Conservation (phyloP, 805 yeast species). For the Metschnikowia corniflorae region DNA sequence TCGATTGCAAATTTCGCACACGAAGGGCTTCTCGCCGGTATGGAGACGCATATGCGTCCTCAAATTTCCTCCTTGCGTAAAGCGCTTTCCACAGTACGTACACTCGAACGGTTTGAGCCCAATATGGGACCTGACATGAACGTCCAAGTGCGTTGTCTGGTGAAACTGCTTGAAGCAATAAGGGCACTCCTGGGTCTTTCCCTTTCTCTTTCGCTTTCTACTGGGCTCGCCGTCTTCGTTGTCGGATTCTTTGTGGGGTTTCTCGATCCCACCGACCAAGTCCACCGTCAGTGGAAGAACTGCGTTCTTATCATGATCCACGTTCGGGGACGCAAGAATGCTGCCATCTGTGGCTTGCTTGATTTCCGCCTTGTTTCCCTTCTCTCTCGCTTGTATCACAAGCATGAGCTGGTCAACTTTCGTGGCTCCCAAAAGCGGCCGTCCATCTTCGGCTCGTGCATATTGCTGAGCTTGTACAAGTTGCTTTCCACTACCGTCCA, state of each 20-base stretch:
- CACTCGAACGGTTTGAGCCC: slow-evolving; percentile 85
- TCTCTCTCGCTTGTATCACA: slow-evolving; percentile 82
- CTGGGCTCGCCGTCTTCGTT: slow-evolving; percentile 20
- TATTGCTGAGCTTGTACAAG: slow-evolving; percentile 47
- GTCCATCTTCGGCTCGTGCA: slow-evolving; percentile 53
- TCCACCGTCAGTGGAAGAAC: slow-evolving; percentile 54
- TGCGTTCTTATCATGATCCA: slow-evolving; percentile 26
- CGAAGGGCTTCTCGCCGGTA: slow-evolving; percentile 89
- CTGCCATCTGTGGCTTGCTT: slow-evolving; percentile 69
- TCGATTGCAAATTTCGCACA: slow-evolving; percentile 72
- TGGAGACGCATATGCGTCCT: slow-evolving; percentile 82
- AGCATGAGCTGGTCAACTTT: slow-evolving; percentile 90
- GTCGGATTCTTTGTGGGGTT: slow-evolving; percentile 34
- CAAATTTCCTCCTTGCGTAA: slow-evolving; percentile 88
- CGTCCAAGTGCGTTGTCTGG: slow-evolving; percentile 89
- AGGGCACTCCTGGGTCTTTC: slow-evolving; percentile 64
- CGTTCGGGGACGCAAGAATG: slow-evolving; percentile 44
- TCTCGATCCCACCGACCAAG: slow-evolving; percentile 77
- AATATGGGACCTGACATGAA: slow-evolving; percentile 82
- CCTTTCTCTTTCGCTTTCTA: slow-evolving; percentile 21
- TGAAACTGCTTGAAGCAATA: slow-evolving; percentile 79
- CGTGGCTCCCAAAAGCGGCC: slow-evolving; percentile 79
- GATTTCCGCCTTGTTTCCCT: slow-evolving; percentile 64
- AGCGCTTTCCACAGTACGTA: slow-evolving; percentile 70
- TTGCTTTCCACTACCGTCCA: slow-evolving; percentile 17